These are phyloP conservation scores for Pilasporangium apinafurcum DNA, from an alignment of 352 stramenopile species.

Conservation along the genomic window DNA sequence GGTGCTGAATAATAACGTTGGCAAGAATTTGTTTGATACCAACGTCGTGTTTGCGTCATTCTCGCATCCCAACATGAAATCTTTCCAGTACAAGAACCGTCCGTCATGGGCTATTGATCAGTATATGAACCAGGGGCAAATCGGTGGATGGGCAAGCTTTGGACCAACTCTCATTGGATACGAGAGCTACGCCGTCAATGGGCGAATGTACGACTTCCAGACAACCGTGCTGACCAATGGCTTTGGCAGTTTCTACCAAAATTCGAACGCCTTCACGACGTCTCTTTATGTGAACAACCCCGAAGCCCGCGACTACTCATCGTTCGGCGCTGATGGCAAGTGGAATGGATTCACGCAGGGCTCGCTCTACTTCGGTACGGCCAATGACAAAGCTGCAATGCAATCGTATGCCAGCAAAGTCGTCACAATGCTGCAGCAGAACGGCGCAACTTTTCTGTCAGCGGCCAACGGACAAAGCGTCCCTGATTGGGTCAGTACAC, in stretches of 20 bases:
- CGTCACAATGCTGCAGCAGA: conserved; percentile 21
- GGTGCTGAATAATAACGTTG: conserved; percentile 5
- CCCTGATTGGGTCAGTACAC: conserved; percentile 29
- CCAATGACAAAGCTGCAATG: conserved; percentile 50
- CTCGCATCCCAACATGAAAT: conserved; percentile 2
- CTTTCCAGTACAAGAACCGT: conserved; percentile 1
- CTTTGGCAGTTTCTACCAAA: conserved; percentile 22
- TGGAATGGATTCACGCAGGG: conserved; percentile 33
- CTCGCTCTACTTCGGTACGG: conserved; percentile 27
- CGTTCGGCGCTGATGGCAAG: conserved; percentile 27
- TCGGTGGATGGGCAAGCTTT: conserved; percentile 21
- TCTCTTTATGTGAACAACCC: conserved; percentile 65
- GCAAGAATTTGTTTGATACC: conserved; percentile 4
- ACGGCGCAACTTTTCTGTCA: conserved; percentile 46
- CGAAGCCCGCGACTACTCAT: conserved; percentile 27
- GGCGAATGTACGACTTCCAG: conserved; percentile 57
- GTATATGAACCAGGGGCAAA: conserved; percentile 2
- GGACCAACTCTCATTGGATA: conserved; percentile 54
- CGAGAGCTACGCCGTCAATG: conserved; percentile 47
- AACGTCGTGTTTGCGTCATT: conserved; percentile 8
- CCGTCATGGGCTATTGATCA: not conserved
- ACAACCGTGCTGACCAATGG: conserved; percentile 37
- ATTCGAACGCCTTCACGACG: conserved; percentile 28
- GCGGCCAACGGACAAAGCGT: conserved; percentile 19
- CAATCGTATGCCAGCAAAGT: conserved; percentile 34